Conservation (phyloP, 1,139 yeast genomes). For the Casaregolazyma suthepensis region DNA sequence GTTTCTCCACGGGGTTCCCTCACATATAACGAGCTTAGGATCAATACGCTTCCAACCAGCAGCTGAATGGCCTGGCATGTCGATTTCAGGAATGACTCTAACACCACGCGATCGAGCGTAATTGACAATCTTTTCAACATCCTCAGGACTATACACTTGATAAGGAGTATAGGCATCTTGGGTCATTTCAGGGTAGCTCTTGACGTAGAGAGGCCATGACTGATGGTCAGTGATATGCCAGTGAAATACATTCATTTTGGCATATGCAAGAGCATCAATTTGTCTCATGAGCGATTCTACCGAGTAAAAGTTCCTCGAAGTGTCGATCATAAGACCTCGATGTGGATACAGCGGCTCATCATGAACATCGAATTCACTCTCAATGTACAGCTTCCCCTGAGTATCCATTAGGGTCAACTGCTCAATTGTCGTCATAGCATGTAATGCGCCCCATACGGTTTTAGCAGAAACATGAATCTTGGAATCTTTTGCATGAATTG, state of each 20-base stretch:
- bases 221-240: constrained; percentile 45
- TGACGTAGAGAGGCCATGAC: constrained; percentile 40
- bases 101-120: constrained; percentile 40
- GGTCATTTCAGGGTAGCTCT: constrained; percentile 38
- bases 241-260: constrained; percentile 42
- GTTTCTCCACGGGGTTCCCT: constrained; percentile 17
- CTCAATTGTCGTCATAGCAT: constrained; percentile 41
- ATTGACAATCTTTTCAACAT: constrained; percentile 31
- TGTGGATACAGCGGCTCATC: constrained; percentile 40
- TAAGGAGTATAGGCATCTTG: constrained; percentile 13
- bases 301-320: constrained; percentile 39
- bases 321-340: constrained; percentile 35
- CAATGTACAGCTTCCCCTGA: constrained; percentile 22
- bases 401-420: constrained; percentile 31
- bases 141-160: constrained; percentile 39
- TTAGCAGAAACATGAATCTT: constrained; percentile 27
- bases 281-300: constrained; percentile 35
- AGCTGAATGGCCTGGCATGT: constrained; percentile 44
- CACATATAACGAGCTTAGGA: constrained; percentile 37
- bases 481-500: constrained; percentile 22
- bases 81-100: constrained; percentile 43
- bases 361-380: constrained; percentile 32
- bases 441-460: constrained; percentile 43
- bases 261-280: constrained; percentile 39
- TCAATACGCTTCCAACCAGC: constrained; percentile 41